Conservation (phyloP, 441 rosid species). For the Populus trichocarpa region DNA sequence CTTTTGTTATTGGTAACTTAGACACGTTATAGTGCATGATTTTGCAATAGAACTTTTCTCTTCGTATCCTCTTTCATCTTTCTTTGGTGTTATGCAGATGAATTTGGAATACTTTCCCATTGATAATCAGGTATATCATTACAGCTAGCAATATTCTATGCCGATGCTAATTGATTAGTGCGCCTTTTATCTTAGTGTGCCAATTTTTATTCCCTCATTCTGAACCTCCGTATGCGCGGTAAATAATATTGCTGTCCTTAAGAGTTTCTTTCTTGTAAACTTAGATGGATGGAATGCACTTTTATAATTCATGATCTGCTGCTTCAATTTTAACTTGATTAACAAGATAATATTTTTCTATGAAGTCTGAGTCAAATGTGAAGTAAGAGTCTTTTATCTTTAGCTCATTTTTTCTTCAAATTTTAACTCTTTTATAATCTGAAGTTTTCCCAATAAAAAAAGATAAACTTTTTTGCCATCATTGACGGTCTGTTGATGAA, state of each 20-base stretch:
- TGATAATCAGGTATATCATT: constrained; percentile 54
- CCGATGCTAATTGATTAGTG: not conserved
- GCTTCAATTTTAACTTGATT: no score
- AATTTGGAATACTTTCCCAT: constrained; percentile 95
- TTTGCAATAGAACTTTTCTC: not conserved
- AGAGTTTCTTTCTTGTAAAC: not conserved
- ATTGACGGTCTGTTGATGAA: not conserved
- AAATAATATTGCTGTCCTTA: not conserved
- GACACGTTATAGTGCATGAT: not conserved
- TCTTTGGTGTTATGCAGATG: constrained; percentile 61
- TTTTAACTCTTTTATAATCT: not conserved
- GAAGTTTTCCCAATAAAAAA: not conserved
- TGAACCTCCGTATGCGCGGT: not conserved
- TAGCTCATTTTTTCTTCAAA: not conserved
- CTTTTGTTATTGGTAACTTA: constrained; percentile 13
- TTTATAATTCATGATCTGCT: not conserved
- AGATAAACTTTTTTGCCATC: not conserved
- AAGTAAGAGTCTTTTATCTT: not conserved
- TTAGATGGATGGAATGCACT: not conserved
- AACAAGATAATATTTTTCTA: not conserved
- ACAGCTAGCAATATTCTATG: not conserved
- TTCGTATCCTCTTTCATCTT: constrained; percentile 16
- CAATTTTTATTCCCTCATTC: not conserved
- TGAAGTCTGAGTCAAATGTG: not conserved
- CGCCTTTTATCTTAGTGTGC: not conserved